Evolutionary conservation across 2,329 filamentous ascomycete species (phyloP), one percentile per base, ranked within the genome.

Genomic region (Orbilia blumenaviensis): DNA sequence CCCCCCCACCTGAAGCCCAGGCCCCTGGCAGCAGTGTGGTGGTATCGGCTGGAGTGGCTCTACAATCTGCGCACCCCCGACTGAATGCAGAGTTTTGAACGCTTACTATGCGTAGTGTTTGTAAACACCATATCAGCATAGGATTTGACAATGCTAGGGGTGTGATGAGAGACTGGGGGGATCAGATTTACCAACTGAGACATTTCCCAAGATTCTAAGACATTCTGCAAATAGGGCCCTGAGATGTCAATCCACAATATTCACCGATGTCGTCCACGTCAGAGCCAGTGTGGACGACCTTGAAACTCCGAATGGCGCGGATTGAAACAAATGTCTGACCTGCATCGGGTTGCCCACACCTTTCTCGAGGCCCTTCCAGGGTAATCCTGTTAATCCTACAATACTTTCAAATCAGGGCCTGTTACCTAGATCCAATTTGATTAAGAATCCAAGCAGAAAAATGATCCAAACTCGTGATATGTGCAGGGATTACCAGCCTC

Each of bases 31-130:
- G 8, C 81, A 83, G 69, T 84, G 83, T 74, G 82, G 83, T 27
- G 82, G 82, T 29, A 75, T 76, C 23, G 80, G 80, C 16, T 83
- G 79, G 58, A 80, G 71, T n/a, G 82, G 82, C 41, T 71, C 80
- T n/a, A 82, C 80, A 7, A 63, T 75, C 6, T 83, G 82, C 79
- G 79, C 78, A 9, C 67, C 78, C 29, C 80, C 80, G 10, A 81
- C 78, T 52, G 80, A 77, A 16, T 84, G 83, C 79, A 81, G 79
- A 29, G 77, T 75, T 38, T 62, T 78, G 77, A 83, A 82, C 78
- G 60, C 75, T 21, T 84, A 81, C 63, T 83, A 84, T 69, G 81
- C 78, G 18, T 81, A 83, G 79, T 82, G 81, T 79, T 76, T 81
- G 77, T 82, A 80, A 80, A 72, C 25, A 14, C 36, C 21, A 12